Evolutionary conservation across 2,329 filamentous ascomycete species (phyloP).

Genomic region (Sclerotinia spermophila): DNA sequence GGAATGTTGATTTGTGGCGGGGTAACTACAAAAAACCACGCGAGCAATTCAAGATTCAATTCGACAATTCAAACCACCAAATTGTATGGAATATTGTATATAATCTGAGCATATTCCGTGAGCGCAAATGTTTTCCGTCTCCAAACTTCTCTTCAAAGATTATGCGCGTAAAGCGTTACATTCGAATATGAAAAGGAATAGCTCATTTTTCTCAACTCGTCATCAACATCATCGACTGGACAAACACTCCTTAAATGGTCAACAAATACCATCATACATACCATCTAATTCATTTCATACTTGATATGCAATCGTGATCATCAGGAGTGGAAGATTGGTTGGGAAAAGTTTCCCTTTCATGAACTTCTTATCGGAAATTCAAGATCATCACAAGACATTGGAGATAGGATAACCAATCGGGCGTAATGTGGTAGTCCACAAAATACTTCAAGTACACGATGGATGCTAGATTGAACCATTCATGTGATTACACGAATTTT

Average conservation of each 20-base stretch:
- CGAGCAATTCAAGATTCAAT: neutral
- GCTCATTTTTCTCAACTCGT: neutral
- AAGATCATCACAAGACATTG: neutral
- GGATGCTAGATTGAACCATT: constrained; percentile 1
- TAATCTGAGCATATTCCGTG: neutral
- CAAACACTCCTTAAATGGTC: neutral
- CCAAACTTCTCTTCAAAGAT: neutral
- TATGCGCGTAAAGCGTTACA: neutral
- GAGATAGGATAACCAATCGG: neutral
- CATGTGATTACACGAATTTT: constrained; percentile 13
- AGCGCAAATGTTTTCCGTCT: neutral
- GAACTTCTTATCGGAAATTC: neutral
- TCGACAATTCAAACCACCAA: neutral
- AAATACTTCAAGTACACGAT: neutral
- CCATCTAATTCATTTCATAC: neutral
- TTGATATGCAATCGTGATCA: neutral
- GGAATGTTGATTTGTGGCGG: neutral
- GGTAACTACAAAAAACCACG: neutral
- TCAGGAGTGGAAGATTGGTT: neutral
- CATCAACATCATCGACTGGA: neutral
- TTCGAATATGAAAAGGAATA: neutral
- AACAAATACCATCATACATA: neutral
- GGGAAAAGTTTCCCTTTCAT: constrained; percentile 6
- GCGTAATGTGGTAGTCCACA: constrained; percentile 1
- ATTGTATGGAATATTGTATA: neutral